phyloP scores from a whole-genome alignment of 2,329 filamentous ascomycete genomes.

The Allantophomopsis lycopodina region DNA sequence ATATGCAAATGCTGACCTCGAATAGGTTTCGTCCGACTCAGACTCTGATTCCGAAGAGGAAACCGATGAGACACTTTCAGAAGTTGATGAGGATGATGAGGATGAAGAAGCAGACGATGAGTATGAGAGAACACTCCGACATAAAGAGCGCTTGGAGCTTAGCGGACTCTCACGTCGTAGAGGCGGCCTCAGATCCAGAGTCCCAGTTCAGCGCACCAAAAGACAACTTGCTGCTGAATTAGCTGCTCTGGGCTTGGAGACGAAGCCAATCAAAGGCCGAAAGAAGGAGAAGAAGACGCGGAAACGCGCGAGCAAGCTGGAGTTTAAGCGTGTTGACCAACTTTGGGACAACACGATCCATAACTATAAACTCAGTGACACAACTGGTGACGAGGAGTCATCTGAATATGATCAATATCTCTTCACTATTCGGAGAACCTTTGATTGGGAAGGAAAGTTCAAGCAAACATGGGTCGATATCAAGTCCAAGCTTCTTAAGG shows the following conservation, averaged over 20 bases:
- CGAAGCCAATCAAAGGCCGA: conserved; percentile 15
- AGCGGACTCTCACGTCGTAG: conserved; percentile 5
- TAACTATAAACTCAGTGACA: conserved; percentile 56
- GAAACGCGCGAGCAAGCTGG: conserved; percentile 36
- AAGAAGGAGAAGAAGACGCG: conserved; percentile 26
- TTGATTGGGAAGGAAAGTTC: conserved; percentile 77
- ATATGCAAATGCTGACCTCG: background rate
- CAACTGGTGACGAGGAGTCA: conserved; percentile 43
- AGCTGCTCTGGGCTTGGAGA: conserved; percentile 11
- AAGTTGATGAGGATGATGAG: conserved; percentile 17
- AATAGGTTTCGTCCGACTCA: background rate
- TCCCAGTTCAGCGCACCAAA: conserved; percentile 6
- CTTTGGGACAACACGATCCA: conserved; percentile 43
- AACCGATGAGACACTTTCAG: conserved; percentile 15
- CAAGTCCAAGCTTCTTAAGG: conserved; percentile 67
- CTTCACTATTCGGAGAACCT: conserved; percentile 71
- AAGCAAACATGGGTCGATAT: conserved; percentile 50
- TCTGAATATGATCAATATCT: conserved; percentile 66
- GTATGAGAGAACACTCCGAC: conserved; percentile 6
- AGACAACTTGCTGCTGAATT: conserved; percentile 6
- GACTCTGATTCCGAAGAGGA: conserved; percentile 17
- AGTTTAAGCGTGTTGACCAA: conserved; percentile 57
- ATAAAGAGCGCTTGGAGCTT: conserved; percentile 11
- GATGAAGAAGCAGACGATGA: conserved; percentile 10
- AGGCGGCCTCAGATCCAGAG: background rate